Percentiles rank a stretch among this genome's conserved stretches.
phyloP scores from a whole-genome alignment of 305 asterid species.

The Rubia peregrina region DNA sequence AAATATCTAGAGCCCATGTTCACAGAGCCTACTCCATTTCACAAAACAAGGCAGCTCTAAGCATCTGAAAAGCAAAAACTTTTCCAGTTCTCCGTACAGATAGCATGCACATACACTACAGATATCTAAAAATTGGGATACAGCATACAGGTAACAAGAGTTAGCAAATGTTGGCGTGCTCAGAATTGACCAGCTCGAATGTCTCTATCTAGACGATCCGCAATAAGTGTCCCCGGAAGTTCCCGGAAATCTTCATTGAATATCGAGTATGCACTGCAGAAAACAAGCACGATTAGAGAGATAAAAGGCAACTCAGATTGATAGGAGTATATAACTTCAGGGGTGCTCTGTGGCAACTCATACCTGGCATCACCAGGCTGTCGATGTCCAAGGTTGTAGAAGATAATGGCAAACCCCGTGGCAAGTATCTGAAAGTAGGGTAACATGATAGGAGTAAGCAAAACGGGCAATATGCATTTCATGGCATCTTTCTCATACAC shows the following conservation, averaged over 20 bases:
- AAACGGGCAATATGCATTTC: not conserved
- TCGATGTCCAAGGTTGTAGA: slow-evolving; percentile 84
- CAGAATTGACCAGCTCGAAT: slow-evolving; percentile 74
- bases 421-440: slow-evolving; percentile 55
- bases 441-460: not conserved
- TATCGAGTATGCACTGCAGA: slow-evolving; percentile 85
- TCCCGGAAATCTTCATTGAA: slow-evolving; percentile 92
- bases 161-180: slow-evolving; percentile 9
- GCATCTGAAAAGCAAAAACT: not conserved
- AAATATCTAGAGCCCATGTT: not conserved
- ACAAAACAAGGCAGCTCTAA: not conserved
- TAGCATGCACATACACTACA: slow-evolving; percentile 10
- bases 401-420: slow-evolving; percentile 75
- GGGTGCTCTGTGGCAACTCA: slow-evolving; percentile 5
- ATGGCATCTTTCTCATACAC: not conserved
- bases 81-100: slow-evolving; percentile 5
- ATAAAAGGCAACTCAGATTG: not conserved
- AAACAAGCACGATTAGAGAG: slow-evolving; percentile 12
- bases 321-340: not conserved
- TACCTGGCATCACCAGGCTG: slow-evolving; percentile 90
- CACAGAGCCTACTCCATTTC: not conserved
- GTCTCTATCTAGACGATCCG: slow-evolving; percentile 85
- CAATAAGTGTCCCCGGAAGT: slow-evolving; percentile 89
- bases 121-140: not conserved
- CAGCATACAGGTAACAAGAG: not conserved